A percentile compares a stretch with the other conserved stretches of the same genome.
Evolutionary conservation across 208 protist species (phyloP).

Genomic region (Acanthamoeba divionensis): DNA sequence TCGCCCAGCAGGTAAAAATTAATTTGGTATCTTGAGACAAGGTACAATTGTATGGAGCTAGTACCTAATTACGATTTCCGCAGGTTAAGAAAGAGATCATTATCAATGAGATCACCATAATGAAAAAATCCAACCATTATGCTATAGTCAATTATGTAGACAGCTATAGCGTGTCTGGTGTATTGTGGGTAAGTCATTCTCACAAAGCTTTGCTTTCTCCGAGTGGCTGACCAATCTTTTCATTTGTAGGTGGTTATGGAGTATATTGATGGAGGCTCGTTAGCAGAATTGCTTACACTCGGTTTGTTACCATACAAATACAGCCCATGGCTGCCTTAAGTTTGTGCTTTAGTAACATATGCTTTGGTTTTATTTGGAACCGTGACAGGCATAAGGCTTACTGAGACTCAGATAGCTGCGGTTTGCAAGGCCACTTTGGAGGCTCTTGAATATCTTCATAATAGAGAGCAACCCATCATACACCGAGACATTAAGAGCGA

Average conservation of each 20-base stretch:
- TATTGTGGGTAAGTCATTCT: neutral
- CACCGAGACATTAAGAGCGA: slow-evolving; percentile 50
- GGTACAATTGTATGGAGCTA: too few relatives aligned
- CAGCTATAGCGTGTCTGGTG: neutral
- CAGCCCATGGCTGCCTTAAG: neutral
- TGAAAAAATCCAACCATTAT: neutral
- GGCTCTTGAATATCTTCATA: slow-evolving; percentile 14
- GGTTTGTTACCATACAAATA: neutral
- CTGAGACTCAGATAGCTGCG: slow-evolving; percentile 37
- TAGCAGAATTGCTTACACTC: slow-evolving; percentile 21
- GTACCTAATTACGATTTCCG: too few relatives aligned
- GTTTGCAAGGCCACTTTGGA: neutral
- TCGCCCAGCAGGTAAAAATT: slow-evolving; percentile 16
- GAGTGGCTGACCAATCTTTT: neutral
- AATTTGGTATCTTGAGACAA: too few relatives aligned
- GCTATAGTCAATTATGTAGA: slow-evolving; percentile 32
- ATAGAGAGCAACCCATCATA: neutral
- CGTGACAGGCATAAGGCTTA: neutral
- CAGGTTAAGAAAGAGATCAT: slow-evolving; percentile 51
- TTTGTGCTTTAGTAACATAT: neutral
- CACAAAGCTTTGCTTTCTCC: neutral
- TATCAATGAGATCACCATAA: slow-evolving; percentile 52
- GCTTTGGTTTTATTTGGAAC: neutral
- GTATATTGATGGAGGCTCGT: slow-evolving; percentile 21
- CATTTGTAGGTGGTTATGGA: slow-evolving; percentile 36